phyloP scores from a whole-genome alignment of 2,329 filamentous ascomycete genomes.

The Dactylellina cionopaga region DNA sequence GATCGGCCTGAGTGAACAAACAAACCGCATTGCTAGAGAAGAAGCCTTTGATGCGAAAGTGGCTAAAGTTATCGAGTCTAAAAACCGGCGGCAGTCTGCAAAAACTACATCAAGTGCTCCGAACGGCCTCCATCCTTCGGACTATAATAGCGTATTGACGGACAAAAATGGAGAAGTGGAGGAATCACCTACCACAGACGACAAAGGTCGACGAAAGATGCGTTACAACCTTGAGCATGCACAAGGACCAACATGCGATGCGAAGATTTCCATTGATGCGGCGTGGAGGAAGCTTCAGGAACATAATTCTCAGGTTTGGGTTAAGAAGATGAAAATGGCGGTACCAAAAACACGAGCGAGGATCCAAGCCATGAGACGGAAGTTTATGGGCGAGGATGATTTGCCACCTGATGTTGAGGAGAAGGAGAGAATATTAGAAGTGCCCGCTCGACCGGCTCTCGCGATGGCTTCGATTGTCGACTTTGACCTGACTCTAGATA shows the following conservation, averaged over 20 bases:
- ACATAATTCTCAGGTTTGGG: constrained; percentile 92
- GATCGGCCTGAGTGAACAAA: constrained; percentile 85
- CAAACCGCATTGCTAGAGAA: constrained; percentile 86
- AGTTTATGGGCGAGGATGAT: constrained; percentile 85
- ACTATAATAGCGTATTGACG: constrained; percentile 28
- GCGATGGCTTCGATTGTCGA: constrained; percentile 84
- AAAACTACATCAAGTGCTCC: constrained; percentile 36
- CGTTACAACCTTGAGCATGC: constrained; percentile 83
- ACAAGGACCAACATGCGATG: constrained; percentile 75
- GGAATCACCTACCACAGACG: constrained; percentile 32
- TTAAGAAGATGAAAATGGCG: constrained; percentile 73
- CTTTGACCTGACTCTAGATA: constrained; percentile 84
- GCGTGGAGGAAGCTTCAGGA: constrained; percentile 78
- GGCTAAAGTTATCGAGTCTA: constrained; percentile 81
- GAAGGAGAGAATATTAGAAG: constrained; percentile 82
- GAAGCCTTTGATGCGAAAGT: constrained; percentile 89
- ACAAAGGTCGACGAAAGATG: constrained; percentile 58
- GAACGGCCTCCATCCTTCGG: constrained; percentile 39
- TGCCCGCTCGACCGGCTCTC: constrained; percentile 84
- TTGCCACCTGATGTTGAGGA: constrained; percentile 83
- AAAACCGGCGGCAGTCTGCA: constrained; percentile 63
- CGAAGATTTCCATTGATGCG: constrained; percentile 78
- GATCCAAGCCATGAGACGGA: constrained; percentile 79
- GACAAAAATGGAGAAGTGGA: constrained; percentile 24
- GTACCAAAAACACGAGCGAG: constrained; percentile 69